Percentiles rank a stretch among this genome's conserved stretches.
These are phyloP conservation scores for Cytospora leucostoma DNA, from an alignment of 2,329 filamentous ascomycete genomes.

Conservation along the genomic window DNA sequence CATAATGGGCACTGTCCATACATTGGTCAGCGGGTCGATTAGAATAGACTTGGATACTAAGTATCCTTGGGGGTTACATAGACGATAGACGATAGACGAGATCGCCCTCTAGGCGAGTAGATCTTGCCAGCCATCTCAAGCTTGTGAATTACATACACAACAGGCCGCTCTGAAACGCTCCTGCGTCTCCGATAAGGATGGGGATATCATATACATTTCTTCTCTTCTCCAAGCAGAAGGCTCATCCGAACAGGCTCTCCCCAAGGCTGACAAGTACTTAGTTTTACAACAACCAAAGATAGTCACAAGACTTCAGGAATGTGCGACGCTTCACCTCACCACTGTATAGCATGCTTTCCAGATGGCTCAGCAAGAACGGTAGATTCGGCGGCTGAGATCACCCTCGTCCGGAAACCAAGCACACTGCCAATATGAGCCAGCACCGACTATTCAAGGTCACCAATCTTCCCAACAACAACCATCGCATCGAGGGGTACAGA, in stretches of 20 bases:
- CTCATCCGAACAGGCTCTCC: slow-evolving; percentile 1
- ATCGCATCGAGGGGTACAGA: too few relatives aligned
- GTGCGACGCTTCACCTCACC: too few relatives aligned
- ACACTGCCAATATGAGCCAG: too few relatives aligned
- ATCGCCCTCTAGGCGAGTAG: not conserved
- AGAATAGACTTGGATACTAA: not conserved
- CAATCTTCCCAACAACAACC: too few relatives aligned
- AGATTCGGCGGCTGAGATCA: too few relatives aligned
- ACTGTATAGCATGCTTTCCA: too few relatives aligned
- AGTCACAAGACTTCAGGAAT: too few relatives aligned
- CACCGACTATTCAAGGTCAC: too few relatives aligned
- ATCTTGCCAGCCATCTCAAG: not conserved
- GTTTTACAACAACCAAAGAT: not conserved
- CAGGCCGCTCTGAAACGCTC: not conserved
- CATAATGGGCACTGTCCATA: not conserved
- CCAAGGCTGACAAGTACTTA: not conserved
- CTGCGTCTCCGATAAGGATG: slow-evolving; percentile 9
- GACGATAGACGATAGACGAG: not conserved
- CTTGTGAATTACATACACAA: not conserved
- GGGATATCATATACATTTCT: slow-evolving; percentile 18
- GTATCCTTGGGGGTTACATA: not conserved
- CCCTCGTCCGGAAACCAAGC: too few relatives aligned
- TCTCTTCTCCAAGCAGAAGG: slow-evolving; percentile 8
- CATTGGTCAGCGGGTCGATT: not conserved
- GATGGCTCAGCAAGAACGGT: too few relatives aligned